These are phyloP conservation scores for Graphilbum fragrans DNA, from an alignment of 2,329 filamentous ascomycete genomes.

Conservation along the genomic window DNA sequence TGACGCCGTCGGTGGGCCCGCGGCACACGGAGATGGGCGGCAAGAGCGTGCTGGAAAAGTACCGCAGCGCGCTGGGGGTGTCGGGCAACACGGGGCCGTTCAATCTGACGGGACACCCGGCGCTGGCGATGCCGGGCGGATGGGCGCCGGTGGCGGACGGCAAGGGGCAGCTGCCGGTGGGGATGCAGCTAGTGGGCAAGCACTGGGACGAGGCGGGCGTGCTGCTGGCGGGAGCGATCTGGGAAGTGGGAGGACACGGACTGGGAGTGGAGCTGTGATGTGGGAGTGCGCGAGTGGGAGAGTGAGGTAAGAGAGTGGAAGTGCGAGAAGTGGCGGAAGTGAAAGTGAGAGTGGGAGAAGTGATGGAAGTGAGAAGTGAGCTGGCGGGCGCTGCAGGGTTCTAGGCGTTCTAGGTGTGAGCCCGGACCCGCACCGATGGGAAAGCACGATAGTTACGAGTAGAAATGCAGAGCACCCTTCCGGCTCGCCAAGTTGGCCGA, in stretches of 20 bases:
- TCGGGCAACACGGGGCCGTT: slow-evolving; percentile 33
- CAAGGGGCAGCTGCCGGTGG: slow-evolving; percentile 15
- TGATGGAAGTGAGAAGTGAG: too few relatives aligned
- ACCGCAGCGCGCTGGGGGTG: slow-evolving; percentile 29
- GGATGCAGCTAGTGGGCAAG: slow-evolving; percentile 19
- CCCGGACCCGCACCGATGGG: too few relatives aligned
- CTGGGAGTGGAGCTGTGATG: slow-evolving; percentile 6
- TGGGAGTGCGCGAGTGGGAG: not conserved
- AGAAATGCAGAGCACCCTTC: too few relatives aligned
- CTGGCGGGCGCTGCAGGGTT: too few relatives aligned
- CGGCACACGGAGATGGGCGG: slow-evolving; percentile 21
- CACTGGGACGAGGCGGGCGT: slow-evolving; percentile 16
- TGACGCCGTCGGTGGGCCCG: slow-evolving; percentile 30
- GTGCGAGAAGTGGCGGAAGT: too few relatives aligned
- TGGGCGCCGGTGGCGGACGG: slow-evolving; percentile 14
- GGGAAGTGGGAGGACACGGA: slow-evolving; percentile 18
- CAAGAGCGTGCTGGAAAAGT: slow-evolving; percentile 24
- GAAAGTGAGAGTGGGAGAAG: too few relatives aligned
- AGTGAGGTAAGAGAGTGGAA: too few relatives aligned
- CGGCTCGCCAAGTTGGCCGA: too few relatives aligned
- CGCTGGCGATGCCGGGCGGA: slow-evolving; percentile 31
- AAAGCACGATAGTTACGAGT: too few relatives aligned
- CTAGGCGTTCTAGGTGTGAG: too few relatives aligned
- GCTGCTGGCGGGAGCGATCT: slow-evolving; percentile 17
- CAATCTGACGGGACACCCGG: slow-evolving; percentile 38